Base-by-base conservation (phyloP, 768 basidiomycete genomes). In the Psilocybe azurescens region DNA sequence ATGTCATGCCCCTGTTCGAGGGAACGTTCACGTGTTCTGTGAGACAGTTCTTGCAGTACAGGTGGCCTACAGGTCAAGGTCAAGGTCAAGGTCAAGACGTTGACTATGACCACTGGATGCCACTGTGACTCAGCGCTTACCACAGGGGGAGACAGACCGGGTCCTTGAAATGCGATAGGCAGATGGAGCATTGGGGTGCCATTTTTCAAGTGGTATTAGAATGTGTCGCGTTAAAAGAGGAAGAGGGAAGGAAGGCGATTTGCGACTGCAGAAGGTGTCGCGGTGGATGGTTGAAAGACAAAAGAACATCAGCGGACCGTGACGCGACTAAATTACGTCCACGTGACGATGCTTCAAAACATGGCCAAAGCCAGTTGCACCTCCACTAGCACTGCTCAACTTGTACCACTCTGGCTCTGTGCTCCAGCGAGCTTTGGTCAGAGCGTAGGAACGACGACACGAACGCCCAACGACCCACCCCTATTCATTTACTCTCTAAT, bases 71-170 rank as follows among this genome's bases (percentile, higher is more conserved):
- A 61, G 49, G 29, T 50, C 53, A 39, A 24, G 32, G 41, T 38
- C 53, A 39, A 24, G 32, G 41, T 38, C n/a, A 29, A 53, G 24
- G 41, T 56, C 29, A 58, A 41, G 3, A 51, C 32, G 48, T 38
- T 57, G 36, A 52, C 38, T 39, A 32, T 6, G 9, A 18, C 24
- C 14, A 47, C 51, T 51, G 32, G 41, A 46, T 36, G 10, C 30
- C 32, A n/a, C 11, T 24, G 24, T 24, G 24, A 18, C 3, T 13
- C 16, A n/a, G 20, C 46, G 67, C 83, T 60, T 64, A 89, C 88
- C 88, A 69, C 89, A 89, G 10, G 88, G 88, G 87, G 1, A 86
- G 73, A 44, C 77, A 86, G 4, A 87, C 83, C 0, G 89, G 88
- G 14, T 81, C 81, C 38, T 80, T 81, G 63, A 84, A 73, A 1